Conservation (phyloP, 2,329 filamentous ascomycete species). For the Colletotrichum limetticola region DNA sequence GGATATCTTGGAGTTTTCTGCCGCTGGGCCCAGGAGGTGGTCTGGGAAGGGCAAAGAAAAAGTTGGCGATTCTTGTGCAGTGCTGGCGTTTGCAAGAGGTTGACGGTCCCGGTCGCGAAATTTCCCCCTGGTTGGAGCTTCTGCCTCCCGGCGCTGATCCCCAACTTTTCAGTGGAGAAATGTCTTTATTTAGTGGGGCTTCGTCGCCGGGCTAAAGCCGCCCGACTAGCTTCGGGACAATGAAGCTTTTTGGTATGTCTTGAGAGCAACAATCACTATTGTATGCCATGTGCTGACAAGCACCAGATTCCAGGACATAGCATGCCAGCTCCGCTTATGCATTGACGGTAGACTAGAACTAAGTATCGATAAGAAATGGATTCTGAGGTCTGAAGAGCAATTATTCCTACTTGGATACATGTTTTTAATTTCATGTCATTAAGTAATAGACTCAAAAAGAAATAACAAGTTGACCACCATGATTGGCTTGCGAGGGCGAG, state of each 20-base stretch:
- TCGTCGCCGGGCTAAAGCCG: neutral
- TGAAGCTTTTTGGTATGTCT: neutral
- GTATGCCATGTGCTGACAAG: too few species aligned
- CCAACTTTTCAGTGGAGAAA: constrained; percentile 17
- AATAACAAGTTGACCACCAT: too few species aligned
- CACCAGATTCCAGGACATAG: too few species aligned
- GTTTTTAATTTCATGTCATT: too few species aligned
- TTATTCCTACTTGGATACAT: too few species aligned
- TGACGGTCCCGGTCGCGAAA: neutral
- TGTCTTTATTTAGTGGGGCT: neutral
- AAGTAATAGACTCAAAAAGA: too few species aligned
- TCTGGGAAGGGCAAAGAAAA: neutral
- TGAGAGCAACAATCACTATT: neutral
- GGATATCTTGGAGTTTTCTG: neutral
- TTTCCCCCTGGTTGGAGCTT: constrained; percentile 4
- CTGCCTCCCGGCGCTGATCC: neutral
- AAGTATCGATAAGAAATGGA: too few species aligned
- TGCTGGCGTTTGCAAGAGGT: neutral
- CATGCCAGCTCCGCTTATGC: too few species aligned
- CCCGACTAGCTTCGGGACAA: neutral
- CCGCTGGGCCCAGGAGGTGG: neutral
- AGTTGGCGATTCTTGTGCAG: neutral
- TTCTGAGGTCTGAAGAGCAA: too few species aligned
- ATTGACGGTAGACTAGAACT: too few species aligned
- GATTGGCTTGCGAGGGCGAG: too few species aligned